Evolutionary conservation across 108 stramenopile genomes (phyloP).

Genomic region (Cyclotella cryptica): DNA sequence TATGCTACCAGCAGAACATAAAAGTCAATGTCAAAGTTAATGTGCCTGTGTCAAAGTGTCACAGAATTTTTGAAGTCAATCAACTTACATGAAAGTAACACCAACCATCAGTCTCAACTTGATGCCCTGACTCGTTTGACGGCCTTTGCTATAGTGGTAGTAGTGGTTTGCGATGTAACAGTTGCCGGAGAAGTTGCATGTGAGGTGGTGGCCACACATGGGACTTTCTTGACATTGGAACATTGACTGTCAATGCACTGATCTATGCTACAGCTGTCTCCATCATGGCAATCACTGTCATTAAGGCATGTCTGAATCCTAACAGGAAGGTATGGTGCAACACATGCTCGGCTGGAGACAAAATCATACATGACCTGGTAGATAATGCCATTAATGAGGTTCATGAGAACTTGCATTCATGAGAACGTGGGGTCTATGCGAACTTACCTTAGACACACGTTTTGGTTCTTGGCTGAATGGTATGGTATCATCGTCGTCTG

Average conservation of each 20-base stretch:
- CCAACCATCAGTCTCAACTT: too few relatives aligned
- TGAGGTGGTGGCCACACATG: not conserved
- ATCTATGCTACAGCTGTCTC: conserved; percentile 1
- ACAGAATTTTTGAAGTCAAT: too few relatives aligned
- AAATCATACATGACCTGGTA: conserved; percentile 11
- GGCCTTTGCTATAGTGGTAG: too few relatives aligned
- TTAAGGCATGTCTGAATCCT: not conserved
- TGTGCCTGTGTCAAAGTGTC: too few relatives aligned
- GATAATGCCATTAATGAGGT: too few relatives aligned
- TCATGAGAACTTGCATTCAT: not conserved
- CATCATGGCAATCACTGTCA: conserved; percentile 22
- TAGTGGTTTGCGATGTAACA: too few relatives aligned
- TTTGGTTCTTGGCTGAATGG: not conserved
- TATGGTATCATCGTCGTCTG: not conserved
- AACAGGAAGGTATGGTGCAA: not conserved
- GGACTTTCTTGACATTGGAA: not conserved
- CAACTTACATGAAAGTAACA: too few relatives aligned
- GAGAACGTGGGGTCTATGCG: too few relatives aligned
- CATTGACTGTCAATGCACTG: not conserved
- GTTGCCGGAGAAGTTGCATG: not conserved
- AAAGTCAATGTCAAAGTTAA: too few relatives aligned
- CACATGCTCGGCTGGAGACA: conserved; percentile 2
- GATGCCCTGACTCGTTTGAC: too few relatives aligned
- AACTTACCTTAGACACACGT: conserved; percentile 12
- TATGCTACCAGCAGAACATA: too few relatives aligned